Evolutionary conservation across 257 asterid species (phyloP).

Genomic region (Osmanthus fragrans): DNA sequence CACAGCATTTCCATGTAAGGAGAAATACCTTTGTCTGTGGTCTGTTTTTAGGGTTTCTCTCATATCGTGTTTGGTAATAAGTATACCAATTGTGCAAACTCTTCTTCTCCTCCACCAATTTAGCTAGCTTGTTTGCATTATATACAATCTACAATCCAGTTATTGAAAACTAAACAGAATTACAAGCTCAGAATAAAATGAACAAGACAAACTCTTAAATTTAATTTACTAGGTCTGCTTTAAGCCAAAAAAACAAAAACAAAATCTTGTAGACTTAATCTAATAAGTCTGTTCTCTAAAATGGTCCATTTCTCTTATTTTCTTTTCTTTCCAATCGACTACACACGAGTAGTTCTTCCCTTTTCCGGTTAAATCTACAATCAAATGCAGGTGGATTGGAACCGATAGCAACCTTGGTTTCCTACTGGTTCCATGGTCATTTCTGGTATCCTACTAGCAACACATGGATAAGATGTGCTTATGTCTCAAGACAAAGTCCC

Average conservation of each 20-base stretch:
- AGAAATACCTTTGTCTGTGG: conserved; percentile 66
- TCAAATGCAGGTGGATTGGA: background rate
- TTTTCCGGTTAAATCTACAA: background rate
- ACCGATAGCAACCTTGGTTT: background rate
- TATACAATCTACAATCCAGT: conserved; percentile 60
- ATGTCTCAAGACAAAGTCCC: background rate
- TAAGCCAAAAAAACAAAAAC: background rate
- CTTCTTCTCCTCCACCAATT: conserved; percentile 63
- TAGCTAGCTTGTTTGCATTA: conserved; percentile 66
- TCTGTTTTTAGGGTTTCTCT: conserved; percentile 61
- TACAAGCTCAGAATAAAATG: conserved; percentile 10
- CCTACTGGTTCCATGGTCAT: background rate
- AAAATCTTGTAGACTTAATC: background rate
- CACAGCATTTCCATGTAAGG: conserved; percentile 8
- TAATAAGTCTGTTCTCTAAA: background rate
- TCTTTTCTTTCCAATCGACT: background rate
- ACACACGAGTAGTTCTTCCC: background rate
- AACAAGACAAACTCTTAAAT: conserved; percentile 2
- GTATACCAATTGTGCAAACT: conserved; percentile 65
- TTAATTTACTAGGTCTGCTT: background rate
- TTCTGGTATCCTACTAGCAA: too few species aligned
- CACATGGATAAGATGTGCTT: background rate
- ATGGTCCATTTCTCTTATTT: background rate
- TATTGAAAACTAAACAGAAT: conserved; percentile 21
- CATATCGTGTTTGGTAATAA: conserved; percentile 69